Base-by-base conservation (phyloP, 352 stramenopile species). In the Blastocystis sp. region DNA sequence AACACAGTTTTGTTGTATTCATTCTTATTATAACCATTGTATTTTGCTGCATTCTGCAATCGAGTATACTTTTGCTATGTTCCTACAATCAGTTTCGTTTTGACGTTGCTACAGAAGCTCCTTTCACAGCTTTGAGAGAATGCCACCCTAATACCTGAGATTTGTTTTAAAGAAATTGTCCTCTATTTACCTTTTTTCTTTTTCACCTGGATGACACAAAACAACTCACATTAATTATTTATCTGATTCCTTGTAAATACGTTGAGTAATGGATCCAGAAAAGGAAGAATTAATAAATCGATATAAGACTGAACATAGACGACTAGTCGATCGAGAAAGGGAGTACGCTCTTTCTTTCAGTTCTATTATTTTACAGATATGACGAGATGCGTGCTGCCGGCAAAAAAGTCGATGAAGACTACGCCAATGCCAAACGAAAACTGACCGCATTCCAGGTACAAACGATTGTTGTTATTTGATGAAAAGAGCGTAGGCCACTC, bases 371-470 rank as follows among this genome's bases (percentile, higher is more conserved):
- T 20, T 41, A 45, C 68, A 84, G 73, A 84, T 84, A 66, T 66
- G 73, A 84, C 6, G 73, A 84, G 39, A 15, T 68, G 26, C 73
- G 73, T 23, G 73, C 34, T 66, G 34, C 6, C 3, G 73, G 45
- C 47, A 84, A 84, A 45, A 68, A 66, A 5, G 53, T 68, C 8
- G 73, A 84, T n/a, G 73, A 84, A 66, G 29, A 68, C n/a, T 84
- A 84, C 41, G 73, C 73, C 15, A 66, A 26, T 9, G 53, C 39
- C 29, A 84, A 84, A 61, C 54, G 50, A 45, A 84, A 84, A 34
- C 26, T 61, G 50, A 61, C 43, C 8, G 73, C 73, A 23, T 84
- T 84, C 53, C 50, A 68, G 26, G 73, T 84, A 68, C 8, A 15
- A 2, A 20, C 29, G 13, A 37, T 45, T 11, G 29, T 26, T 47